Conservation (phyloP, 2,329 filamentous ascomycete species). For the Shiraia sp. region DNA sequence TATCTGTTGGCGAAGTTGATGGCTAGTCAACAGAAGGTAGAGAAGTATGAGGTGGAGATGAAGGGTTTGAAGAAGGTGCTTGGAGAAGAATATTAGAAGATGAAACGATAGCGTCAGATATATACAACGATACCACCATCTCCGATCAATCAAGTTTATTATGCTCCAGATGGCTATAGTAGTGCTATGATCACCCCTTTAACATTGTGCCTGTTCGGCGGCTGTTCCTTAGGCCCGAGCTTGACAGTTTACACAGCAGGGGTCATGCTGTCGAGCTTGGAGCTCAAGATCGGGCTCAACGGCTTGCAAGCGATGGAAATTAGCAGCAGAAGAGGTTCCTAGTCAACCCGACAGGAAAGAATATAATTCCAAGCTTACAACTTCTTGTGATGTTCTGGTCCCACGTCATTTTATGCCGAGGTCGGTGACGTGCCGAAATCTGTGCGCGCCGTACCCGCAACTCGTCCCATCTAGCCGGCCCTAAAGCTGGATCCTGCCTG, state of each 20-base stretch:
- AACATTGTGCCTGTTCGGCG: neutral
- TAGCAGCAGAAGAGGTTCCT: no score
- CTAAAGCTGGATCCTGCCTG: conserved; percentile 5
- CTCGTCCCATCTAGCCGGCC: conserved; percentile 9
- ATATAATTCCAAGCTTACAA: no score
- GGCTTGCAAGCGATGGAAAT: no score
- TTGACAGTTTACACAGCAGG: no score
- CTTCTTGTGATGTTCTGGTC: conserved; percentile 7
- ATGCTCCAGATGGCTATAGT: no score
- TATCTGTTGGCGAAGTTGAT: conserved; percentile 77
- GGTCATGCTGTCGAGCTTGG: no score
- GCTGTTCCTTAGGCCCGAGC: no score
- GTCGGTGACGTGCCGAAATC: conserved; percentile 3
- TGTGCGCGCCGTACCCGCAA: conserved; percentile 4
- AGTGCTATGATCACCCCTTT: neutral
- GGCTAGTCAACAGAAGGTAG: conserved; percentile 74
- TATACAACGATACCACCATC: conserved; percentile 5
- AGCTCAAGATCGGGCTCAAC: no score
- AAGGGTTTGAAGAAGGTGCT: conserved; percentile 72
- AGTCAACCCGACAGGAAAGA: no score
- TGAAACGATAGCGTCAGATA: neutral
- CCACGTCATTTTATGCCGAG: conserved; percentile 15
- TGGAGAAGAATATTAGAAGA: conserved; percentile 50
- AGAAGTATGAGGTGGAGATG: conserved; percentile 73
- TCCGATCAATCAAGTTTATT: conserved; percentile 2